Conservation (phyloP, 495 filamentous ascomycete species). For the Xylaria flabelliformis region DNA sequence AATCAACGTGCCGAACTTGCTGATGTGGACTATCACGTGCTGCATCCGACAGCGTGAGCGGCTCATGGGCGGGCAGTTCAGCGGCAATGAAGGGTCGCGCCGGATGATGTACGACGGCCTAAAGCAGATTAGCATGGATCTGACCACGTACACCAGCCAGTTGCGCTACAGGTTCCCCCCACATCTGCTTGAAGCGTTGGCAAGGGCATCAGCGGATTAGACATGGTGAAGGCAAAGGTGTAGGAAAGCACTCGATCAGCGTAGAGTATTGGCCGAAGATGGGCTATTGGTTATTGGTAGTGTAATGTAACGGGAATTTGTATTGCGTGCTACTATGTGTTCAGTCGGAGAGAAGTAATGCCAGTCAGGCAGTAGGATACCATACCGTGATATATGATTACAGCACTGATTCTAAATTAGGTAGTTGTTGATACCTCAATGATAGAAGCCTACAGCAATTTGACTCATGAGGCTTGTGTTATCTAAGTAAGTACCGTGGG, state of each 20-base stretch:
- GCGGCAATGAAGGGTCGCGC: slow-evolving; percentile 72
- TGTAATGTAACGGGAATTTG: neutral
- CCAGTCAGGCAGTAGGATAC: neutral
- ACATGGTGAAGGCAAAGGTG: neutral
- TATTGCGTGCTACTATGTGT: neutral
- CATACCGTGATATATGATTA: too few relatives aligned
- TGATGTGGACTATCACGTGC: slow-evolving; percentile 90
- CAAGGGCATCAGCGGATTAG: slow-evolving; percentile 73
- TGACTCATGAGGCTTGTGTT: neutral
- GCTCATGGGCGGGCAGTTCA: slow-evolving; percentile 69
- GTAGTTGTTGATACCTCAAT: neutral
- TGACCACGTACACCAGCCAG: slow-evolving; percentile 94
- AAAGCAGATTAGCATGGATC: slow-evolving; percentile 78
- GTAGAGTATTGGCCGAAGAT: neutral
- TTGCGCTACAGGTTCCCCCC: slow-evolving; percentile 82
- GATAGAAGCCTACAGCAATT: neutral
- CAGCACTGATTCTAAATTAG: too few relatives aligned
- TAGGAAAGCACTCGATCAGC: neutral
- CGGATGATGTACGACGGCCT: slow-evolving; percentile 69
- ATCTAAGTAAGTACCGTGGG: too few relatives aligned
- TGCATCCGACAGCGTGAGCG: slow-evolving; percentile 76
- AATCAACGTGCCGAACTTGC: slow-evolving; percentile 82
- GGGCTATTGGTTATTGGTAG: neutral
- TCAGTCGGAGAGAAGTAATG: neutral
- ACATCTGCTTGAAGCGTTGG: slow-evolving; percentile 79